Conservation (phyloP, 768 basidiomycete species). For the Trametes cubensis region DNA sequence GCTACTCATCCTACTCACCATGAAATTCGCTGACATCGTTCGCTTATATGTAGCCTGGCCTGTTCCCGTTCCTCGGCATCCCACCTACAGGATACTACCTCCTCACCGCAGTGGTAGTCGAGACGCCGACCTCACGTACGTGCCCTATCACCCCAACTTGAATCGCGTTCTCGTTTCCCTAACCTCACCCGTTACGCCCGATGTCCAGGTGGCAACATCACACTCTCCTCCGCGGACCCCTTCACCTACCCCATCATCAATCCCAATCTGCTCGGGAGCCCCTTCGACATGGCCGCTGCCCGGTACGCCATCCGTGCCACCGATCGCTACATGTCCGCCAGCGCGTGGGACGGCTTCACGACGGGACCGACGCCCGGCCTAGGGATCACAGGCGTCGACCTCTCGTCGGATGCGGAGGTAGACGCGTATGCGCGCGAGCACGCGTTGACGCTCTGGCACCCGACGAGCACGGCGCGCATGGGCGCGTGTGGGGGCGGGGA, state of each 20-base stretch:
- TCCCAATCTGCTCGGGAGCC: slow-evolving; percentile 28
- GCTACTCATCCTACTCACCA: neutral
- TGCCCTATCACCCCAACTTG: neutral
- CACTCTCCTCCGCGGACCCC: slow-evolving; percentile 29
- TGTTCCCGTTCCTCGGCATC: neutral
- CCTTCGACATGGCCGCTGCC: slow-evolving; percentile 35
- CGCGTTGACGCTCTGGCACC: slow-evolving; percentile 29
- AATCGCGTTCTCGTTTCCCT: neutral
- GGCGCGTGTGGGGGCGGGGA: slow-evolving; percentile 31
- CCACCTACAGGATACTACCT: slow-evolving; percentile 28
- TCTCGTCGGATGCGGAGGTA: slow-evolving; percentile 20
- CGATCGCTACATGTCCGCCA: slow-evolving; percentile 11
- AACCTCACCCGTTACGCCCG: too few species aligned
- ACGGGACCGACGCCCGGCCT: neutral
- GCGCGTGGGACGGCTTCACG: slow-evolving; percentile 5
- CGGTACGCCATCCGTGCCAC: slow-evolving; percentile 20
- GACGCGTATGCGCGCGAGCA: slow-evolving; percentile 24
- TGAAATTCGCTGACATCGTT: neutral
- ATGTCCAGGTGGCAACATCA: slow-evolving; percentile 30
- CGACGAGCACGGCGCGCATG: slow-evolving; percentile 45
- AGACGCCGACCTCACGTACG: slow-evolving; percentile 30
- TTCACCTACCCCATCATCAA: slow-evolving; percentile 34
- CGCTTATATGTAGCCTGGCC: slow-evolving; percentile 4
- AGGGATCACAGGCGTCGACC: neutral
- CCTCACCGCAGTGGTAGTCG: slow-evolving; percentile 15